Evolutionary conservation across 768 basidiomycete species (phyloP).

Genomic region (Imleria badia): DNA sequence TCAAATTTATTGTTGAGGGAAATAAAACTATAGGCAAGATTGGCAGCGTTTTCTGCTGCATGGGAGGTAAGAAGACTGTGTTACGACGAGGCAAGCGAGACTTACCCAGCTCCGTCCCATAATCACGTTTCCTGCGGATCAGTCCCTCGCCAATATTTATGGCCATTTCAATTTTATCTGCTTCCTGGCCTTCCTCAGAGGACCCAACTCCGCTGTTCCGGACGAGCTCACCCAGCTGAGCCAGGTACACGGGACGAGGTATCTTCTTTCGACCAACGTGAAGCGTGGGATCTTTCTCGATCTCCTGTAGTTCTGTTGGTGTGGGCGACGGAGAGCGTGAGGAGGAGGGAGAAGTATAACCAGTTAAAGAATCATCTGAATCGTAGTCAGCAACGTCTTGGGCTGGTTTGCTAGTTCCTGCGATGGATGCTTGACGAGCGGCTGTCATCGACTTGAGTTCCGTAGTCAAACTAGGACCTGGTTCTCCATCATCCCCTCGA

Average conservation of each 20-base stretch:
- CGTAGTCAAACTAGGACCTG: slow-evolving; percentile 13
- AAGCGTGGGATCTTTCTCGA: slow-evolving; percentile 83
- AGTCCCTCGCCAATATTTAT: slow-evolving; percentile 78
- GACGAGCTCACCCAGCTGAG: slow-evolving; percentile 79
- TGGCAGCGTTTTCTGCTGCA: slow-evolving; percentile 86
- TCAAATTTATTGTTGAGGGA: slow-evolving; percentile 83
- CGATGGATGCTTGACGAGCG: background rate
- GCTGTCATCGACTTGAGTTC: slow-evolving; percentile 4
- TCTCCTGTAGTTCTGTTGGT: slow-evolving; percentile 75
- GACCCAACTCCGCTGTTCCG: slow-evolving; percentile 52
- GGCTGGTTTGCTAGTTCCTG: slow-evolving; percentile 2
- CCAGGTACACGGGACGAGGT: slow-evolving; percentile 84
- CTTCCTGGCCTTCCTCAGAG: slow-evolving; percentile 61
- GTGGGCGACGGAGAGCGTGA: slow-evolving; percentile 82
- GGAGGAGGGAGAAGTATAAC: slow-evolving; percentile 66
- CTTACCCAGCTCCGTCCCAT: slow-evolving; percentile 85
- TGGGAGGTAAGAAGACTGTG: background rate
- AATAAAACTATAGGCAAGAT: slow-evolving; percentile 71
- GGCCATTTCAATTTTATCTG: slow-evolving; percentile 78
- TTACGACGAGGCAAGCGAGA: background rate
- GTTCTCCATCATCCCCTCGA: slow-evolving; percentile 6
- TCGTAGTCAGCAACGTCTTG: slow-evolving; percentile 46
- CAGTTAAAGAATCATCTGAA: slow-evolving; percentile 80
- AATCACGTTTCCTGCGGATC: slow-evolving; percentile 78
- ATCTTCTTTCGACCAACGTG: slow-evolving; percentile 68